phyloP scores from a whole-genome alignment of 1,284 basidiomycete genomes.

The Microbotryum intermedium region DNA sequence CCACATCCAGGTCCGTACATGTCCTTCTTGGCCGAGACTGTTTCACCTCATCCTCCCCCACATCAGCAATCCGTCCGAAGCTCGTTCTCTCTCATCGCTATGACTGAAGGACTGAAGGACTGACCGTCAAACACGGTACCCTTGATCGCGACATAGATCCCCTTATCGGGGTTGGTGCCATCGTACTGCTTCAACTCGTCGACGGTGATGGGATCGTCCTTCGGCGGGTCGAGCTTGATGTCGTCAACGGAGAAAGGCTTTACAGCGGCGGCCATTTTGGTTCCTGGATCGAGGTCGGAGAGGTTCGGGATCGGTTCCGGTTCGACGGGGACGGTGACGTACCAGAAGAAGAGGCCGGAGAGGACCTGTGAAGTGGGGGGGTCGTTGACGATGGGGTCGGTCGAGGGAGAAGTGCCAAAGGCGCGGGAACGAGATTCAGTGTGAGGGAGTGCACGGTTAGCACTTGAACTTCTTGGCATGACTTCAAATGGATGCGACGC shows the following conservation, averaged over 20 bases:
- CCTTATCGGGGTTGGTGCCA: slow-evolving; percentile 54
- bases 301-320: not conserved
- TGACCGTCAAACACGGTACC: slow-evolving; percentile 32
- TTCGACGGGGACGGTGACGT: slow-evolving; percentile 13
- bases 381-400: slow-evolving; percentile 22
- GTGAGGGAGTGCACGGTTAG: not conserved
- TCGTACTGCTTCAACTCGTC: slow-evolving; percentile 61
- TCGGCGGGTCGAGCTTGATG: slow-evolving; percentile 57
- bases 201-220: slow-evolving; percentile 63
- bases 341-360: slow-evolving; percentile 26
- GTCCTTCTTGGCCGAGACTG: slow-evolving; percentile 60
- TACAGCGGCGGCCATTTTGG: slow-evolving; percentile 5
- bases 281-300: not conserved
- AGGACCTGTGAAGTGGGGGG: slow-evolving; percentile 7
- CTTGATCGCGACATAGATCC: slow-evolving; percentile 83
- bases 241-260: slow-evolving; percentile 1
- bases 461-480: not conserved
- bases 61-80: not conserved
- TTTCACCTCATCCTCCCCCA: not conserved
- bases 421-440: not conserved
- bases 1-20: slow-evolving; percentile 56
- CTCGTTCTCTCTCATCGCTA: not conserved
- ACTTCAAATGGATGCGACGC: not conserved
- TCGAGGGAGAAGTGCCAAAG: slow-evolving; percentile 11
- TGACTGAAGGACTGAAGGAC: not conserved